These are phyloP conservation scores for Canna indica DNA, from an alignment of 176 grass and related monocot species.

Conservation along the genomic window DNA sequence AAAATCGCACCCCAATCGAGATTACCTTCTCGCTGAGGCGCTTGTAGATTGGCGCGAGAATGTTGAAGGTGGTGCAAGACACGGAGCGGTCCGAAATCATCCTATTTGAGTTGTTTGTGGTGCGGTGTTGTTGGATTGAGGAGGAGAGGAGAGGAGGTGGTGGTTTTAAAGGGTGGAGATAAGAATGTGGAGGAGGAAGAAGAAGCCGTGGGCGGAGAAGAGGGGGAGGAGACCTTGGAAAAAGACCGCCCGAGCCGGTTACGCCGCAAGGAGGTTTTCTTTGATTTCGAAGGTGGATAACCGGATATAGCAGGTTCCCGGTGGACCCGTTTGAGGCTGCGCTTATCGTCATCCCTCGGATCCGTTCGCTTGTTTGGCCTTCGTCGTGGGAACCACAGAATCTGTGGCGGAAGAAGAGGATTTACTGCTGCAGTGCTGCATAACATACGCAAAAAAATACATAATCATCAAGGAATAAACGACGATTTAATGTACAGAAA, in stretches of 20 bases:
- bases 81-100: slow-evolving; percentile 12
- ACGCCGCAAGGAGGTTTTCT: background rate
- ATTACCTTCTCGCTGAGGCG: slow-evolving; percentile 33
- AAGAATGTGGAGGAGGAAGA: background rate
- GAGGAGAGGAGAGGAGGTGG: background rate
- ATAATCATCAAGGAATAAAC: no score
- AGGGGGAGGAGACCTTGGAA: background rate
- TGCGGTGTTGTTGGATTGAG: background rate
- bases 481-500: no score
- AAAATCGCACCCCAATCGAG: background rate
- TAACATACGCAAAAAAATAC: no score
- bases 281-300: background rate
- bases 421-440: no score
- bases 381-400: background rate
- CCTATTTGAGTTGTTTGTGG: background rate
- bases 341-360: background rate
- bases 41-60: slow-evolving; percentile 52
- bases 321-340: background rate
- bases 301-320: background rate
- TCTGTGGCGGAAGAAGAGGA: background rate
- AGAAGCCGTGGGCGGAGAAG: background rate
- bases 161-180: background rate
- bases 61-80: slow-evolving; percentile 60
- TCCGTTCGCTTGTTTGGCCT: background rate
- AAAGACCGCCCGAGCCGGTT: background rate